A percentile compares a stretch with the other conserved stretches of the same genome.
Evolutionary conservation across 2,329 filamentous ascomycete genomes (phyloP).

Genomic region (Huntiella decipiens): DNA sequence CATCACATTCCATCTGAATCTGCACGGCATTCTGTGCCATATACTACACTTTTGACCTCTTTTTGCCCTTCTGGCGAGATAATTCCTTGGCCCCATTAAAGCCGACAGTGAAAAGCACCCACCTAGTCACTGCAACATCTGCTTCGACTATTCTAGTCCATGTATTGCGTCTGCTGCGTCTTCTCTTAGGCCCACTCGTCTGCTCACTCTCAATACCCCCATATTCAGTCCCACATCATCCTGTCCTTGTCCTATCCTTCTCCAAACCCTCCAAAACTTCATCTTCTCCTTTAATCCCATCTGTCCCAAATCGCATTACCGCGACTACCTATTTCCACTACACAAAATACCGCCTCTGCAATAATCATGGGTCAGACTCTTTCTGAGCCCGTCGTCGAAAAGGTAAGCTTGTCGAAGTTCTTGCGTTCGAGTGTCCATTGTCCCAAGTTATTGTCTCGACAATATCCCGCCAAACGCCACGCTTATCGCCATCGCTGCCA

Average conservation of each 20-base stretch:
- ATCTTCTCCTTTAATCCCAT: slow-evolving; percentile 10
- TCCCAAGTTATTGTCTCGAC: too few species aligned
- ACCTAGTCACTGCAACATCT: too few species aligned
- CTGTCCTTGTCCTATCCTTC: slow-evolving; percentile 4
- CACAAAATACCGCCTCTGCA: slow-evolving; percentile 10
- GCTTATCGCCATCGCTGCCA: too few species aligned
- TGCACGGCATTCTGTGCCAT: too few species aligned
- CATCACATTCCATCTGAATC: too few species aligned
- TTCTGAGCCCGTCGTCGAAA: slow-evolving; percentile 95
- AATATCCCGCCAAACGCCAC: too few species aligned
- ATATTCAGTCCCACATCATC: background rate
- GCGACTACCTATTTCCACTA: background rate
- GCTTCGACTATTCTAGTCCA: too few species aligned
- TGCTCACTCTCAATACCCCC: slow-evolving; percentile 1
- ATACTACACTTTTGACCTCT: too few species aligned
- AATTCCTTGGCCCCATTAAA: too few species aligned
- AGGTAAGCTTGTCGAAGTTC: slow-evolving; percentile 45
- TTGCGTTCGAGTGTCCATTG: too few species aligned
- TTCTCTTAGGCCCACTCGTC: slow-evolving; percentile 2
- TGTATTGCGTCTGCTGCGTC: background rate
- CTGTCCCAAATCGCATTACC: slow-evolving; percentile 1
- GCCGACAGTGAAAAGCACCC: too few species aligned
- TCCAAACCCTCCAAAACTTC: slow-evolving; percentile 7
- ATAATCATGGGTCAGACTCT: slow-evolving; percentile 89
- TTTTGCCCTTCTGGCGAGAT: too few species aligned